Evolutionary conservation across 1,284 basidiomycete genomes (phyloP).

Genomic region (Macrocybe sp.): DNA sequence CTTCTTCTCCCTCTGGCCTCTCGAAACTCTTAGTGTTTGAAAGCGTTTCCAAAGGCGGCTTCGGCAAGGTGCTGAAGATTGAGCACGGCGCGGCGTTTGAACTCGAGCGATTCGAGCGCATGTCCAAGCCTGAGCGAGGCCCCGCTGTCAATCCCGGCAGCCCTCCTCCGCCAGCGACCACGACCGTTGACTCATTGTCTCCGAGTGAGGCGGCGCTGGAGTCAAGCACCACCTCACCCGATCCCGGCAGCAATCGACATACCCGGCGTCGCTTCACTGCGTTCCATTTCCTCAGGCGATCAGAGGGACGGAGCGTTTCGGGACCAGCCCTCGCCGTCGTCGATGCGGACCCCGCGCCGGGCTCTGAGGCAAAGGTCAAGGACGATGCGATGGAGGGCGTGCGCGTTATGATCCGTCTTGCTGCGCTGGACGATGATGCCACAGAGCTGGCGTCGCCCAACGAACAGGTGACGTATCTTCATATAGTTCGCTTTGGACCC

Average conservation of each 20-base stretch:
- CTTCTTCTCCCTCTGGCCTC: constrained; percentile 33
- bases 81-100: constrained; percentile 74
- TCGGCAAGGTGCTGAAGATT: constrained; percentile 65
- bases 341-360: constrained; percentile 40
- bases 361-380: constrained; percentile 34
- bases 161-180: constrained; percentile 7
- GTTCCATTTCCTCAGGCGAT: constrained; percentile 57
- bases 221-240: constrained; percentile 5
- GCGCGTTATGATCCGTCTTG: constrained; percentile 68
- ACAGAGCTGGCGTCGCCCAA: constrained; percentile 62
- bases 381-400: constrained; percentile 59
- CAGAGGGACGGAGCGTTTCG: constrained; percentile 43
- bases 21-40: constrained; percentile 66
- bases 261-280: constrained; percentile 53
- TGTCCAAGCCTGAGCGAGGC: background rate
- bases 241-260: constrained; percentile 9
- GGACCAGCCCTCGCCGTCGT: constrained; percentile 76
- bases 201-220: constrained; percentile 12
- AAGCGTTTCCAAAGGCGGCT: constrained; percentile 74
- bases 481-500: constrained; percentile 70
- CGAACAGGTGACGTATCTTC: constrained; percentile 82
- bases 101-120: constrained; percentile 58
- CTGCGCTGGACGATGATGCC: constrained; percentile 71
- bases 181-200: constrained; percentile 12
- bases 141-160: constrained; percentile 2